A percentile compares a stretch with the other conserved stretches of the same genome.
These are phyloP conservation scores for Leishmania tarentolae DNA, from an alignment of 208 protist genomes.

Conservation along the genomic window DNA sequence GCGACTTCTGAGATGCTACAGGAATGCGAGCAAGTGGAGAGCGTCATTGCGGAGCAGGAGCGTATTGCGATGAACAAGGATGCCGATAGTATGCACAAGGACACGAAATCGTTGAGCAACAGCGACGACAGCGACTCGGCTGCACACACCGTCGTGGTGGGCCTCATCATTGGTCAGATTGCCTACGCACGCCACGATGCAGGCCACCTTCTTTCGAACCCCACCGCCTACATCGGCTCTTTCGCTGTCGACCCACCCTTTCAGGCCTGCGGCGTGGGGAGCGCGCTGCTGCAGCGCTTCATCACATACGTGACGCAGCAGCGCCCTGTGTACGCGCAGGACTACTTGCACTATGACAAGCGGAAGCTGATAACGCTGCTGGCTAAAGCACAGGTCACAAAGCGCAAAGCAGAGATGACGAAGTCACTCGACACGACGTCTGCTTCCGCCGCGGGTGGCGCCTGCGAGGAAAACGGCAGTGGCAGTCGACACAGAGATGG, in stretches of 20 bases:
- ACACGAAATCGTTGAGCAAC: neutral
- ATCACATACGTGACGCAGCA: slow-evolving; percentile 51
- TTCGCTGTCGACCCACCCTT: slow-evolving; percentile 60
- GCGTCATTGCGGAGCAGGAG: slow-evolving; percentile 30
- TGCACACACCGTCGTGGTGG: slow-evolving; percentile 47
- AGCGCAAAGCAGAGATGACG: slow-evolving; percentile 2
- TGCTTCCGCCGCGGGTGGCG: neutral
- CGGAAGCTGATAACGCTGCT: slow-evolving; percentile 31
- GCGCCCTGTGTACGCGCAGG: slow-evolving; percentile 49
- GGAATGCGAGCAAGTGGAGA: slow-evolving; percentile 15
- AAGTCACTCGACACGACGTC: neutral
- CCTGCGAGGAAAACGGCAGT: neutral
- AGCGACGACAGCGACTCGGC: neutral
- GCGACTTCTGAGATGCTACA: slow-evolving; percentile 12
- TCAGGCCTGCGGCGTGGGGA: slow-evolving; percentile 65
- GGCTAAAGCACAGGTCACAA: slow-evolving; percentile 23
- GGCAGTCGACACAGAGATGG: neutral
- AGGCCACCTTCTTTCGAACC: slow-evolving; percentile 57
- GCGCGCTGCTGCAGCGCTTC: slow-evolving; percentile 54
- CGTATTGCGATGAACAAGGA: slow-evolving; percentile 16
- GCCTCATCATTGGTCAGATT: slow-evolving; percentile 62
- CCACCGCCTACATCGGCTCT: slow-evolving; percentile 72
- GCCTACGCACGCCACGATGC: slow-evolving; percentile 45
- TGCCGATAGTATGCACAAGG: neutral
- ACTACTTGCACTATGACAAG: slow-evolving; percentile 62